phyloP scores from a whole-genome alignment of 805 yeast species.

The Yamadazyma endophytica region DNA sequence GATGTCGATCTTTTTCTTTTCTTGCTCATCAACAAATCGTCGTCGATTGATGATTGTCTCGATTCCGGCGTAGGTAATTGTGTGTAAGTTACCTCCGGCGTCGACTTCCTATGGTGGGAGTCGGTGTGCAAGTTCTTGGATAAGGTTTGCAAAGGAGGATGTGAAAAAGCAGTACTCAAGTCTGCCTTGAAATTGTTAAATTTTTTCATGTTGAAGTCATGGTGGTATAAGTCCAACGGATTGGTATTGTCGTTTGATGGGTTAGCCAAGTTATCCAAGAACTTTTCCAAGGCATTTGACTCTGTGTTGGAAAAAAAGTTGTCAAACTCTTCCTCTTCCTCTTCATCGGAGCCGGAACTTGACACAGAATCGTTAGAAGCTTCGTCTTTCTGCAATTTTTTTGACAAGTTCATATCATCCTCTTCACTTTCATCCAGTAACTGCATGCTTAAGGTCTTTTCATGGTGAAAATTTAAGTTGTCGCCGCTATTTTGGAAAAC shows the following conservation, averaged over 20 bases:
- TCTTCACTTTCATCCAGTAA: background rate
- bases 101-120: constrained; percentile 1
- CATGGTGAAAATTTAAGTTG: constrained; percentile 3
- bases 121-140: constrained; percentile 19
- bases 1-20: constrained; percentile 25
- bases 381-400: too few species aligned
- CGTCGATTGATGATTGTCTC: constrained; percentile 19
- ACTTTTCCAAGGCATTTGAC: constrained; percentile 35
- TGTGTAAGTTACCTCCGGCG: too few species aligned
- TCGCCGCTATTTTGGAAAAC: background rate
- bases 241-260: constrained; percentile 14
- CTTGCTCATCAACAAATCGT: constrained; percentile 8
- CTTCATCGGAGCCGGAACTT: constrained; percentile 7
- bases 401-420: too few species aligned
- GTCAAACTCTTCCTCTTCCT: constrained; percentile 25
- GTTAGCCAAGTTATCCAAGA: constrained; percentile 37
- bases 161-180: constrained; percentile 26
- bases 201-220: constrained; percentile 13
- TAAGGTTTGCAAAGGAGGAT: constrained; percentile 19
- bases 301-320: constrained; percentile 34
- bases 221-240: constrained; percentile 29
- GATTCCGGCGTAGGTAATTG: constrained; percentile 35
- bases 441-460: constrained; percentile 1
- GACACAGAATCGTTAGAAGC: background rate
- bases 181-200: constrained; percentile 18